Evolutionary conservation across 2,329 filamentous ascomycete species (phyloP).

Genomic region (Aspergillus unguis): DNA sequence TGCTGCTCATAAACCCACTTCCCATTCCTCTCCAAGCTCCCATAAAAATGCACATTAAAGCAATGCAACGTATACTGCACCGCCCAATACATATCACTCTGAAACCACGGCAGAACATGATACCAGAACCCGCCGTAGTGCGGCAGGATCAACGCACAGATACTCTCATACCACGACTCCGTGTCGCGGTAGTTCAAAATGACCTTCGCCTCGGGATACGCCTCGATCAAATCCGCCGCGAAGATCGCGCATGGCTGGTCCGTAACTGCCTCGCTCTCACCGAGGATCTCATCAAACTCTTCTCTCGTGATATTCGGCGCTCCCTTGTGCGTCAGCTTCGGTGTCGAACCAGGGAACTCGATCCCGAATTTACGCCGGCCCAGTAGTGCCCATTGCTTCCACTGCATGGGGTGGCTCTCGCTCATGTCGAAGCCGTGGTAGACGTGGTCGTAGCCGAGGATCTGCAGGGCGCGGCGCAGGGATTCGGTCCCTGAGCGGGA

Average conservation of each 20-base stretch:
- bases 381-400: conserved; percentile 5
- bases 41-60: conserved; percentile 3
- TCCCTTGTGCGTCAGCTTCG: neutral
- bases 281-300: conserved; percentile 13
- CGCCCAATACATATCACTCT: conserved; percentile 3
- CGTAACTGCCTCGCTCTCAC: conserved; percentile 17
- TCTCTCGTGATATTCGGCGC: neutral
- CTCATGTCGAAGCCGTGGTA: conserved; percentile 21
- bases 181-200: conserved; percentile 22
- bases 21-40: conserved; percentile 6
- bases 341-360: too few species aligned
- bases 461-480: conserved; percentile 12
- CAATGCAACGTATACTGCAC: neutral
- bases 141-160: neutral
- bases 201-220: conserved; percentile 26
- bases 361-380: conserved; percentile 7
- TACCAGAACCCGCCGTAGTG: neutral
- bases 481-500: conserved; percentile 11
- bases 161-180: conserved; percentile 16
- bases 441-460: conserved; percentile 25
- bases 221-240: conserved; percentile 18
- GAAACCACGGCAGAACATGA: conserved; percentile 4
- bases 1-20: conserved; percentile 16
- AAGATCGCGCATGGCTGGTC: conserved; percentile 19
- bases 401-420: conserved; percentile 5